phyloP scores from a whole-genome alignment of 2,329 filamentous ascomycete species.

The Cladophialophora bantiana region DNA sequence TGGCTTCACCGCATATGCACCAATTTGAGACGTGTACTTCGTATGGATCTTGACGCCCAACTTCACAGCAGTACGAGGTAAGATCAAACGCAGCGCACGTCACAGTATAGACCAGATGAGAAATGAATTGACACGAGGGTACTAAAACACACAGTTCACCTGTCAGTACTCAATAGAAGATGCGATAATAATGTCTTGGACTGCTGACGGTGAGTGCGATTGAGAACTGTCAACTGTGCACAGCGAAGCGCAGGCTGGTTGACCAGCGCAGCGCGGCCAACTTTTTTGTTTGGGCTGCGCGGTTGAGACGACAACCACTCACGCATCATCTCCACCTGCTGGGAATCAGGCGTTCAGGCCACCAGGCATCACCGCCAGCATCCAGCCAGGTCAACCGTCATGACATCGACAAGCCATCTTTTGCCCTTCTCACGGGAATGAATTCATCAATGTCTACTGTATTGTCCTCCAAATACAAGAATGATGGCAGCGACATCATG shows the following conservation, averaged over 20 bases:
- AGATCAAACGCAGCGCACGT: background rate
- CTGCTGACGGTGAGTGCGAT: background rate
- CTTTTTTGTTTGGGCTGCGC: conserved; percentile 28
- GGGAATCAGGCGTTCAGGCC: background rate
- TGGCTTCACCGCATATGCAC: conserved; percentile 28
- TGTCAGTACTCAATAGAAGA: background rate
- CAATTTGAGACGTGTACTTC: background rate
- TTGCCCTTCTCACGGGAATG: background rate
- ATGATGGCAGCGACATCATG: background rate
- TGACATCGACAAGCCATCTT: background rate
- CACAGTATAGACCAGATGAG: background rate
- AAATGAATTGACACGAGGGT: background rate
- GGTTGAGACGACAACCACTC: conserved; percentile 31
- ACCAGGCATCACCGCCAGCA: background rate
- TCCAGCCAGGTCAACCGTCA: background rate
- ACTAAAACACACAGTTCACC: background rate
- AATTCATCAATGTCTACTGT: background rate
- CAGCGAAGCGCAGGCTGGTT: background rate
- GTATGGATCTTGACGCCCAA: conserved; percentile 5
- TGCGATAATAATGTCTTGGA: background rate
- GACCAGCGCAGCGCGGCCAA: conserved; percentile 1
- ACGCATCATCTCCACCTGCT: background rate
- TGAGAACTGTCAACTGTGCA: background rate
- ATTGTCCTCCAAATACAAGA: background rate
- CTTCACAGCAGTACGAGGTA: conserved; percentile 1